These are phyloP conservation scores for Pythium volutum DNA, from an alignment of 352 stramenopile species.

Conservation along the genomic window DNA sequence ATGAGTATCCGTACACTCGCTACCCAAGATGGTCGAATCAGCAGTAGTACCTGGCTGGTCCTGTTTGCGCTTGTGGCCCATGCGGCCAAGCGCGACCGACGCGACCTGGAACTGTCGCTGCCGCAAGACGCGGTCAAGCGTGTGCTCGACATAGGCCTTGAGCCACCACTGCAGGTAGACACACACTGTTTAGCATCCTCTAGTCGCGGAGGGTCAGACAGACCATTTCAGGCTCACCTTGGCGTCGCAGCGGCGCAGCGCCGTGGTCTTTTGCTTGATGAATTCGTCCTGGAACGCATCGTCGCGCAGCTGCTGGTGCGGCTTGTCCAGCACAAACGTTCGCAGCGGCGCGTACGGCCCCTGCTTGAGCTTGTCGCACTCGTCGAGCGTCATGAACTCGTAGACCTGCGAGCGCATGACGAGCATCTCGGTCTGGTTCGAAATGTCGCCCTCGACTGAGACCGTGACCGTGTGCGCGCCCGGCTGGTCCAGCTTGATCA, in stretches of 20 bases:
- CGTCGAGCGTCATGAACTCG: slow-evolving; percentile 79
- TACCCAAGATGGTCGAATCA: not conserved
- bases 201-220: not conserved
- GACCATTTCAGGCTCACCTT: slow-evolving; percentile 13
- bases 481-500: slow-evolving; percentile 55
- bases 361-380: slow-evolving; percentile 45
- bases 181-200: not conserved
- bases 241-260: slow-evolving; percentile 65
- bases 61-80: slow-evolving; percentile 70
- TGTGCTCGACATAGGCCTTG: slow-evolving; percentile 66
- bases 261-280: slow-evolving; percentile 54
- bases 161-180: slow-evolving; percentile 60
- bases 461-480: slow-evolving; percentile 66
- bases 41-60: slow-evolving; percentile 46
- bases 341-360: slow-evolving; percentile 62
- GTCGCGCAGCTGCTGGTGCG: slow-evolving; percentile 52
- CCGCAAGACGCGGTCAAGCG: slow-evolving; percentile 55
- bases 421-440: slow-evolving; percentile 45
- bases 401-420: slow-evolving; percentile 66
- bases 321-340: slow-evolving; percentile 46
- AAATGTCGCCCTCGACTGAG: slow-evolving; percentile 49
- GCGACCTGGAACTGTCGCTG: slow-evolving; percentile 43
- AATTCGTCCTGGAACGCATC: slow-evolving; percentile 56
- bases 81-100: slow-evolving; percentile 13
- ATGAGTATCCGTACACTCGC: not conserved